These are phyloP conservation scores for Smallanthus sonchifolius DNA, from an alignment of 129 eudicot species.

Conservation along the genomic window DNA sequence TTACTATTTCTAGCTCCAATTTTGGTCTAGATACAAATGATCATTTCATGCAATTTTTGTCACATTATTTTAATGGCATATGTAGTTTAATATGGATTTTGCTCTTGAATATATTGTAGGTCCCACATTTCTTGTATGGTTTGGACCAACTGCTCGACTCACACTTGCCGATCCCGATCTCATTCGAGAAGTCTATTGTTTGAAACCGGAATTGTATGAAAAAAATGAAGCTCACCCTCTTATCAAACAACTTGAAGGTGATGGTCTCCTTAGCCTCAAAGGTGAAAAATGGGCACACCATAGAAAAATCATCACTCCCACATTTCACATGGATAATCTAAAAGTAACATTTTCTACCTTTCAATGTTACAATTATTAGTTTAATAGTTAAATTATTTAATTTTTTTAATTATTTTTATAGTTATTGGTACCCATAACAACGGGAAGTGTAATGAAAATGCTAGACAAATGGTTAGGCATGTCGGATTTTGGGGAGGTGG, in stretches of 20 bases:
- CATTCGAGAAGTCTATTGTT: conserved; percentile 67
- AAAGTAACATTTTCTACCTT: conserved; percentile 41
- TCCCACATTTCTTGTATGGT: conserved; percentile 81
- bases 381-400: background rate
- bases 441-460: conserved; percentile 50
- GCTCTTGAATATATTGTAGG: conserved; percentile 33
- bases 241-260: conserved; percentile 81
- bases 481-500: conserved; percentile 49
- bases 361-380: background rate
- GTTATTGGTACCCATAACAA: conserved; percentile 64
- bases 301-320: conserved; percentile 81
- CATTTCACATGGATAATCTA: conserved; percentile 89
- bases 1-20: conserved; percentile 18
- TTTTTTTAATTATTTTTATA: conserved; percentile 10
- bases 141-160: conserved; percentile 75
- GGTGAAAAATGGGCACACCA: conserved; percentile 97
- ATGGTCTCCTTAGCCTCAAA: conserved; percentile 82
- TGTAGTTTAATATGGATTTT: background rate
- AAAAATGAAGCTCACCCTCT: conserved; percentile 79
- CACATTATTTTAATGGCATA: background rate
- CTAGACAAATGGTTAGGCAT: conserved; percentile 60
- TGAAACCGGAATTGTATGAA: conserved; percentile 75
- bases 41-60: conserved; percentile 7
- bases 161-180: conserved; percentile 80
- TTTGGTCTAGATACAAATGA: background rate